Evolutionary conservation across 108 stramenopile genomes (phyloP).

Genomic region (Conticribra weissflogii): DNA sequence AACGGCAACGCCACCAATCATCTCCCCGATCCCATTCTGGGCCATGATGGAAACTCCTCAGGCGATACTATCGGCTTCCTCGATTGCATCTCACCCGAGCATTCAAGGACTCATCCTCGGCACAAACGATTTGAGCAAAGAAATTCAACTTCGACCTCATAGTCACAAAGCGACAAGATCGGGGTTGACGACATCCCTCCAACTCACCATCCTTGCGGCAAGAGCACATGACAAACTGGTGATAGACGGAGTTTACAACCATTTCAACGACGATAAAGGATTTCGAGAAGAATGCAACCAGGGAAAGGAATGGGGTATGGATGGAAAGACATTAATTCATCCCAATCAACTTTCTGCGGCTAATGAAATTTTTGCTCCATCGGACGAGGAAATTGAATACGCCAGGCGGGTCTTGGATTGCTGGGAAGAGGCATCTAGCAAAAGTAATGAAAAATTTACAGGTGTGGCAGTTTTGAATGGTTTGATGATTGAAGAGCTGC

Average conservation of each 20-base stretch:
- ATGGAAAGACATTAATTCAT: slow-evolving; percentile 33
- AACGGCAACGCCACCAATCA: too few species aligned
- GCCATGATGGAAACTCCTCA: slow-evolving; percentile 29
- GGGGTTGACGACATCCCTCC: slow-evolving; percentile 12
- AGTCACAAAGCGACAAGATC: neutral
- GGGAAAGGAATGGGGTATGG: slow-evolving; percentile 28
- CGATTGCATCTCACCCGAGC: slow-evolving; percentile 23
- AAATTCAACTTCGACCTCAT: neutral
- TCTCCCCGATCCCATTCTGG: slow-evolving; percentile 11
- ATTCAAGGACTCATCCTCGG: slow-evolving; percentile 18
- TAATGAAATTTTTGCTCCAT: slow-evolving; percentile 30
- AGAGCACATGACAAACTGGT: slow-evolving; percentile 14
- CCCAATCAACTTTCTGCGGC: slow-evolving; percentile 13
- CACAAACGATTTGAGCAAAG: slow-evolving; percentile 13
- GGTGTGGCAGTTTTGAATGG: slow-evolving; percentile 33
- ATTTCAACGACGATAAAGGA: slow-evolving; percentile 10
- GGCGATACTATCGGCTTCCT: slow-evolving; percentile 8
- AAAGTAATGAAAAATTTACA: slow-evolving; percentile 10
- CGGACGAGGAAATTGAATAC: slow-evolving; percentile 16
- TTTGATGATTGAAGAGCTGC: slow-evolving; percentile 26
- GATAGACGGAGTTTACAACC: slow-evolving; percentile 26
- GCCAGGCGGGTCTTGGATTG: slow-evolving; percentile 12
- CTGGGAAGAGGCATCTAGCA: slow-evolving; percentile 5
- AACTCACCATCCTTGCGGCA: slow-evolving; percentile 17
- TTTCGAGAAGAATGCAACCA: slow-evolving; percentile 16